phyloP scores from a whole-genome alignment of 2,329 filamentous ascomycete genomes.

The Exophiala dermatitidis region DNA sequence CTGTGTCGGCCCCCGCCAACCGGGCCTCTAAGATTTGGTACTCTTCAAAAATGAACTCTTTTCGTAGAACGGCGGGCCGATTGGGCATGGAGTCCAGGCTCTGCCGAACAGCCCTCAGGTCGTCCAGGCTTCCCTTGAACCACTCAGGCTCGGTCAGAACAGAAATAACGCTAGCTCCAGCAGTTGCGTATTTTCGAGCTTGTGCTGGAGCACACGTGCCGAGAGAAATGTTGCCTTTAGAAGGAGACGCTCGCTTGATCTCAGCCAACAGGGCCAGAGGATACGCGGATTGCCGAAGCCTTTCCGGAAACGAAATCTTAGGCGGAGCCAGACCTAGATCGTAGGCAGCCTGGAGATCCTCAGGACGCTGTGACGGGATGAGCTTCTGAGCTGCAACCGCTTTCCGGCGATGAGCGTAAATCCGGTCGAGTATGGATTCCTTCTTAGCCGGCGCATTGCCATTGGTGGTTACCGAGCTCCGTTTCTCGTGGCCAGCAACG shows the following conservation, averaged over 20 bases:
- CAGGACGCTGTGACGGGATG: conserved; percentile 73
- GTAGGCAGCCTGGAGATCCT: conserved; percentile 80
- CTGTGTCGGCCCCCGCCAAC: conserved; percentile 85
- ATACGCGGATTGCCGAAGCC: conserved; percentile 74
- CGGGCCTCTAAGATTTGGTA: conserved; percentile 96
- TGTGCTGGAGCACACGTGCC: conserved; percentile 82
- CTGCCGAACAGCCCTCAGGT: conserved; percentile 77
- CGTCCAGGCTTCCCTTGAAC: conserved; percentile 98
- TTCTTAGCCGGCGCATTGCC: conserved; percentile 47
- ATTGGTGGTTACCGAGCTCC: conserved; percentile 27
- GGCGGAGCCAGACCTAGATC: conserved; percentile 78
- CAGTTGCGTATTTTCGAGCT: conserved; percentile 82
- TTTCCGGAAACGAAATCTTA: conserved; percentile 68
- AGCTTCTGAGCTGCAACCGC: conserved; percentile 73
- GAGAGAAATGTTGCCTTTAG: conserved; percentile 87
- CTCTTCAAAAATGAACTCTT: conserved; percentile 96
- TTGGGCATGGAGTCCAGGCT: conserved; percentile 88
- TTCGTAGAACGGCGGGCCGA: conserved; percentile 81
- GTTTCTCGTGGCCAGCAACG: conserved; percentile 17
- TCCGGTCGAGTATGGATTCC: conserved; percentile 80
- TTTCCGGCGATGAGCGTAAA: conserved; percentile 73
- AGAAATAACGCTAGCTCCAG: conserved; percentile 93
- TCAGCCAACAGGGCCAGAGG: conserved; percentile 93
- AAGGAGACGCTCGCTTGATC: conserved; percentile 93
- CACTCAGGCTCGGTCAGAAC: conserved; percentile 98